A percentile compares a stretch with the other conserved stretches of the same genome.
These are phyloP conservation scores for Chytriomyces sp. DNA, from an alignment of 192 early-diverging fungal species.

Conservation along the genomic window DNA sequence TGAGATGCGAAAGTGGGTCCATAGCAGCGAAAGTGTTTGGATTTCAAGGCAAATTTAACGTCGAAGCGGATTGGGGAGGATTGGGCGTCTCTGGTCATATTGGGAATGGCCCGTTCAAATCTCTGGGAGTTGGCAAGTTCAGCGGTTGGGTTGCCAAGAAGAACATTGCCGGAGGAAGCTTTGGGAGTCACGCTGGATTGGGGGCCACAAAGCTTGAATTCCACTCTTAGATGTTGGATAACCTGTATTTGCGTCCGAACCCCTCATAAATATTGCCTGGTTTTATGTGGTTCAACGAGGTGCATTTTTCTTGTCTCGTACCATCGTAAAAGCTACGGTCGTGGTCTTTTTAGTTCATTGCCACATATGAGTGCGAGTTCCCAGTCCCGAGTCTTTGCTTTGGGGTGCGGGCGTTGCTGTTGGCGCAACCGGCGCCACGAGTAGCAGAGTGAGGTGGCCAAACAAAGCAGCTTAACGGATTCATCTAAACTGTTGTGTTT, in stretches of 20 bases:
- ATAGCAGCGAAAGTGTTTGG: neutral
- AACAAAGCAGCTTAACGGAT: neutral
- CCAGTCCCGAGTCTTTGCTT: neutral
- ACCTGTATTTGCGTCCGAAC: too few species aligned
- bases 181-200: neutral
- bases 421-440: neutral
- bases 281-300: too few species aligned
- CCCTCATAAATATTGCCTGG: too few species aligned
- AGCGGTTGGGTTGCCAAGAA: constrained; percentile 13
- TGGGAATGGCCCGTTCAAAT: neutral
- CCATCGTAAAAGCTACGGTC: too few species aligned
- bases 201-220: neutral
- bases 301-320: too few species aligned
- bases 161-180: neutral
- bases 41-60: neutral
- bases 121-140: too few species aligned
- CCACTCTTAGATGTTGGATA: neutral
- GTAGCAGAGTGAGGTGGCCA: too few species aligned
- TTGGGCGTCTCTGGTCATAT: neutral
- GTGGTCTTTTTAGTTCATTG: too few species aligned
- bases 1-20: neutral
- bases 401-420: neutral
- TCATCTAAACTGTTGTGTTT: neutral
- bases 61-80: neutral
- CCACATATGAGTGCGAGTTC: too few species aligned